Evolutionary conservation across 352 stramenopile genomes (phyloP), one percentile per base, ranked within the genome.

Genomic region (Phytophthora cryptogea): DNA sequence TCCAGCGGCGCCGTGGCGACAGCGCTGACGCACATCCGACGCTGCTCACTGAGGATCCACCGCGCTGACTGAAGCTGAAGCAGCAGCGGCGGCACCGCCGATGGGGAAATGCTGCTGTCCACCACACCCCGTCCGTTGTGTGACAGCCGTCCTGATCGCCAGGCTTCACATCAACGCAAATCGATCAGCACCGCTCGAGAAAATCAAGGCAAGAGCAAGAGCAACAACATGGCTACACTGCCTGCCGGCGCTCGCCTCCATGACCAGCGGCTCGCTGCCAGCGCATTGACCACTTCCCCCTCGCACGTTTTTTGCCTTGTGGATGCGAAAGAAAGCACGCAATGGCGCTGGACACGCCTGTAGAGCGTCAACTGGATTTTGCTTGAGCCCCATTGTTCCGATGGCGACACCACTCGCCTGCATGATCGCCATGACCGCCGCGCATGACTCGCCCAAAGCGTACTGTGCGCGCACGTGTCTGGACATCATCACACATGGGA

Each of bases 161-260:
- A 64, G 56, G 47, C 56, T 64, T 59, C 56, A 64, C 37, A 52
- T 46, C 48, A 20, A n/a, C 53, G 56, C 56, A 64, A 64, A 64
- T 58, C 56, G 32, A 32, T 58, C 20, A 42, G 35, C 27, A 31
- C 17, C 32, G 20, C 46, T 5, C 37, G n/a, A 58, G 56, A 64
- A 64, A 64, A 64, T 64, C 56, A 53, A 64, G 1, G 20, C 44
- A 55, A 49, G 32, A 54, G n/a, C n/a, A n/a, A n/a, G 20, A 23
- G 20, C 20, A 23, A 23, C 20, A 23, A 23, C 20, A 2, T 61
- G 40, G 40, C 53, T 54, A 46, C 33, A 23, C 20, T 23, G 7
- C n/a, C 26, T 36, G 13, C 27, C 26, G n/a, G 26, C 9, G 14
- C 20, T 23, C 27, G 31, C 20, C 16, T 37, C 14, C 14, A 45